phyloP scores from a whole-genome alignment of 257 asterid genomes.

The Solanum chilense region DNA sequence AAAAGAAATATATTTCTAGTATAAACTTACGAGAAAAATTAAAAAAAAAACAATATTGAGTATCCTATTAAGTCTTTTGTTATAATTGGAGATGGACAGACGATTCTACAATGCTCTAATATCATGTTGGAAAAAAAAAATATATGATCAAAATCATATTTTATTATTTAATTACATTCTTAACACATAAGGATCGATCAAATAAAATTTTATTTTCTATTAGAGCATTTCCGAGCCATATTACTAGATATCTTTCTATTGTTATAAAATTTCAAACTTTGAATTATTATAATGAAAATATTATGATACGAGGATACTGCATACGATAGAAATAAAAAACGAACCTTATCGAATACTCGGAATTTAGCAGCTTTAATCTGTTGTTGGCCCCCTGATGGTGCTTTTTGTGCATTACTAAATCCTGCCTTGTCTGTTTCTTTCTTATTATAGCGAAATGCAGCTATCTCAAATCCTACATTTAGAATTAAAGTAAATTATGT shows the following conservation, averaged over 20 bases:
- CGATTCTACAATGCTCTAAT: no score
- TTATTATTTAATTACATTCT: no score
- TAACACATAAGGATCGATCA: no score
- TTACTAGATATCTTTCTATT: not conserved
- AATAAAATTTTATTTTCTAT: no score
- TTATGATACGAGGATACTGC: fast-evolving
- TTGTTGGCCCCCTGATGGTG: not conserved
- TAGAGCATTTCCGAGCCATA: no score
- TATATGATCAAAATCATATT: no score
- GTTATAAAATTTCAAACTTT: no score
- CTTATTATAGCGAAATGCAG: not conserved
- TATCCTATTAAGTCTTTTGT: not conserved
- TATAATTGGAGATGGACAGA: no score
- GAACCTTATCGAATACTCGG: not conserved
- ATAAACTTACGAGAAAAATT: not conserved
- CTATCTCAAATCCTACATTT: not conserved
- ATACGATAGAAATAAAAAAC: no score
- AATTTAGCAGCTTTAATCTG: not conserved
- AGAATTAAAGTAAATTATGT: not conserved
- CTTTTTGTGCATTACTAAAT: not conserved
- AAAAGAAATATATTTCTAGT: not conserved
- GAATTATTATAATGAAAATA: no score
- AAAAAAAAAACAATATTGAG: not conserved
- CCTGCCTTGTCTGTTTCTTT: not conserved
- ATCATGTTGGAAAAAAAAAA: no score